Evolutionary conservation across 2,329 filamentous ascomycete genomes (phyloP).

Genomic region (Escovopsis sp.): DNA sequence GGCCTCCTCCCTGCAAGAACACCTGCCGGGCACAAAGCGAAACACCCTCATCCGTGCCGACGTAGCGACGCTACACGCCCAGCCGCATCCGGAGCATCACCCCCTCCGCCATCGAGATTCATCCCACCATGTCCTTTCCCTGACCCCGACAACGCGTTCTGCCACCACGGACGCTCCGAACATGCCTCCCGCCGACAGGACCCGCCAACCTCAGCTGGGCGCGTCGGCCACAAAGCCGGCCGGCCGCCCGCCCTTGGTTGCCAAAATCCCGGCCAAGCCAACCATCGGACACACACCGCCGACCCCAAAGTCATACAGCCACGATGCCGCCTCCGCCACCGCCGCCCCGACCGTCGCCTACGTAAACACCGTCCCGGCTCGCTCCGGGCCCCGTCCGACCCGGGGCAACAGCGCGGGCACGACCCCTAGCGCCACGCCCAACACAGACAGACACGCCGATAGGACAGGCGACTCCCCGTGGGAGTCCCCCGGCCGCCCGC

Average conservation of each 20-base stretch:
- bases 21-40: conserved; percentile 1
- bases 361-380: conserved; percentile 61
- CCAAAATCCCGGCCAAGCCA: conserved; percentile 37
- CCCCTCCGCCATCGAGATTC: conserved; percentile 9
- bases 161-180: conserved; percentile 14
- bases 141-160: conserved; percentile 7
- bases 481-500: conserved; percentile 11
- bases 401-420: conserved; percentile 54
- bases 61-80: conserved; percentile 1
- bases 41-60: conserved; percentile 6
- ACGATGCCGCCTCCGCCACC: conserved; percentile 27
- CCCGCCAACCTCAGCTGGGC: conserved; percentile 55
- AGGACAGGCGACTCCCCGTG: conserved; percentile 30
- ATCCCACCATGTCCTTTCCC: conserved; percentile 14
- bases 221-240: conserved; percentile 42
- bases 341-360: conserved; percentile 36
- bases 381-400: conserved; percentile 58
- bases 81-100: not conserved
- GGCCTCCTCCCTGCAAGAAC: not conserved
- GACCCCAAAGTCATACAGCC: conserved; percentile 16
- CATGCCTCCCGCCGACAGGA: conserved; percentile 38
- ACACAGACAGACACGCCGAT: conserved; percentile 27
- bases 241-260: conserved; percentile 35
- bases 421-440: conserved; percentile 50
- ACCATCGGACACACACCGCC: conserved; percentile 28